phyloP scores from a whole-genome alignment of 1,139 yeast genomes.

The Suhomyces bokatorum region DNA sequence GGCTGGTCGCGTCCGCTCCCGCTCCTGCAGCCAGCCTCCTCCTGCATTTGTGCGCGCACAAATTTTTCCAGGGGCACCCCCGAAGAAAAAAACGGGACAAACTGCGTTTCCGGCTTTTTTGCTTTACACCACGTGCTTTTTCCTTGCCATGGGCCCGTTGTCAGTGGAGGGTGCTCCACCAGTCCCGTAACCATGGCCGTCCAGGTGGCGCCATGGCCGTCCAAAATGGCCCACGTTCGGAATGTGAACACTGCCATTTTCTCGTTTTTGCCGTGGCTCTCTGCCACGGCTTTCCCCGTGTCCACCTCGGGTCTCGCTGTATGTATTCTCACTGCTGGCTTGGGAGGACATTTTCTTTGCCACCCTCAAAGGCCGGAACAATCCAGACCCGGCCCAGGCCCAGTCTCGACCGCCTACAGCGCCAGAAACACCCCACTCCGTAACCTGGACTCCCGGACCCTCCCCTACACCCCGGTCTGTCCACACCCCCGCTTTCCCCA shows the following conservation, averaged over 20 bases:
- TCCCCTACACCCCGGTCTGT: background rate
- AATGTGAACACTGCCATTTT: no score
- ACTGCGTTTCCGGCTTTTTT: conserved; percentile 21
- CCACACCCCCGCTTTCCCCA: background rate
- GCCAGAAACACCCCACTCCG: background rate
- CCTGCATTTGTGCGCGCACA: conserved; percentile 3
- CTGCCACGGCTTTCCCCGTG: background rate
- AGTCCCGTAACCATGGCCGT: background rate
- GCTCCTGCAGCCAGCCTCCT: conserved; percentile 9
- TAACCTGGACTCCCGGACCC: background rate
- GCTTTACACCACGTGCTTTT: conserved; percentile 9
- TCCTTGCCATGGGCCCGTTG: background rate
- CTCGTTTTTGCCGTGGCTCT: background rate
- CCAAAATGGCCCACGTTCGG: background rate
- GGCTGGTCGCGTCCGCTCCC: conserved; percentile 1
- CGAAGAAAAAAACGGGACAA: conserved; percentile 21
- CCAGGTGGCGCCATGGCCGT: background rate
- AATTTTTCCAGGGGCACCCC: conserved; percentile 7
- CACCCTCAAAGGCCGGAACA: background rate
- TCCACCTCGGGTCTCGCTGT: background rate
- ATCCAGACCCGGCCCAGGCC: background rate
- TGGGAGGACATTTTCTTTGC: background rate
- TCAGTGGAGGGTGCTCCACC: no score
- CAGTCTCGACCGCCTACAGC: background rate
- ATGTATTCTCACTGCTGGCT: background rate